Evolutionary conservation across 1,139 yeast species (phyloP), one percentile per base, ranked within the genome.

Genomic region (Saccharomycopsis crataegensis): DNA sequence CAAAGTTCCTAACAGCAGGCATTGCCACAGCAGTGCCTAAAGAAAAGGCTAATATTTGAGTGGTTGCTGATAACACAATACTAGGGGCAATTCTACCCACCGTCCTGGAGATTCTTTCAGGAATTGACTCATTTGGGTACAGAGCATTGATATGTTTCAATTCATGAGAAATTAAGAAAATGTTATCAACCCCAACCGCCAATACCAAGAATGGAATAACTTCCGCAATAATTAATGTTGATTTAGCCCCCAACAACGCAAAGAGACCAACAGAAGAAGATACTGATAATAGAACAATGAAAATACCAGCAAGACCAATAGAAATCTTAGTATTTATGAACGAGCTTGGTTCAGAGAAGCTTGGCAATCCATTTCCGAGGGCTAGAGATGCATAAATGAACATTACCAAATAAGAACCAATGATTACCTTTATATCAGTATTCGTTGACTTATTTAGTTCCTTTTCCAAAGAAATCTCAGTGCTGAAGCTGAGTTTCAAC

Each of bases 1-100:
- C 97, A 74, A 93, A 93, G 67, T 91, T 93, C 59, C 84, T 77
- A 8, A 91, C 98, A 0, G 98, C 98, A 2, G 98, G 98, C 97
- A 91, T 93, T 16, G 83, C 78, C 6, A 93, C 98, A 7, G 75
- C 69, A 0, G 95, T 76, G 0, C 96, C 96, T 47, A 93, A 71
- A 8, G 82, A 69, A 64, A 93, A 90, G 65, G 96, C 86, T 6
- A 82, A 71, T 8, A 84, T 75, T 62, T 93, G 97, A 52, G 93
- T 79, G 0, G 82, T 61, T 0, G 96, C 83, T 54, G 96, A 85
- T 28, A 88, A 72, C 31, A 88, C 66, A 58, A 95, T 89, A 22
- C 96, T 86, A 0, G 99, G 97, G 0, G 97, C 96, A 59, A 91
- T 81, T 57, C 79, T 75, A 0, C 83, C 80, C 57, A 91, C 71